A percentile compares a stretch with the other conserved stretches of the same genome.
Conservation (phyloP, 768 basidiomycete species). For the Rhodotorula taiwanensis region DNA sequence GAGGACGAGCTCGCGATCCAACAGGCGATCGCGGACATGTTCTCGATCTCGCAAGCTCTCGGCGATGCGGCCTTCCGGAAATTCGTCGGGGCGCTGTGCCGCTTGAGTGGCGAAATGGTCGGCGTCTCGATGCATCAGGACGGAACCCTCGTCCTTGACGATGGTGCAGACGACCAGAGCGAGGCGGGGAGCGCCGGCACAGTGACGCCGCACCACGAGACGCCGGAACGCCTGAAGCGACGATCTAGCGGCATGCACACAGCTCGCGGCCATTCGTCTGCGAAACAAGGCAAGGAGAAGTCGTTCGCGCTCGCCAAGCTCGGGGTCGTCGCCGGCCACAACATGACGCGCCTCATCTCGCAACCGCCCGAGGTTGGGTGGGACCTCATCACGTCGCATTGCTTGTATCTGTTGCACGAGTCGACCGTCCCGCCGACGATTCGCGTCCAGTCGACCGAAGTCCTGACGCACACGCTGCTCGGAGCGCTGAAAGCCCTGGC, state of each 20-base stretch:
- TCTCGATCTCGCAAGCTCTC: constrained; percentile 75
- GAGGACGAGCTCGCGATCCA: constrained; percentile 69
- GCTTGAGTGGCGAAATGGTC: constrained; percentile 85
- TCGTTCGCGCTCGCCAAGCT: constrained; percentile 81
- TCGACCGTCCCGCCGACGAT: constrained; percentile 62
- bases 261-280: constrained; percentile 45
- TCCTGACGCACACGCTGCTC: constrained; percentile 74
- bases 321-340: constrained; percentile 68
- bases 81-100: constrained; percentile 73
- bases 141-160: constrained; percentile 7
- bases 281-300: constrained; percentile 62
- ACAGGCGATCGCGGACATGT: constrained; percentile 67
- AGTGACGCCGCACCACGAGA: constrained; percentile 8
- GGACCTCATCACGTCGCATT: constrained; percentile 70
- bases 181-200: background rate
- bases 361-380: constrained; percentile 59
- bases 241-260: constrained; percentile 78
- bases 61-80: constrained; percentile 74
- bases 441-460: constrained; percentile 79
- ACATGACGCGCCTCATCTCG: constrained; percentile 79
- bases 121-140: constrained; percentile 57
- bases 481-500: constrained; percentile 61
- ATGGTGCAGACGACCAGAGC: background rate
- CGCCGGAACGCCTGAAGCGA: constrained; percentile 49
- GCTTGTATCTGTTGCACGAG: constrained; percentile 68